These are phyloP conservation scores for Collybiopsis luxurians DNA, from an alignment of 768 basidiomycete genomes.

Conservation along the genomic window DNA sequence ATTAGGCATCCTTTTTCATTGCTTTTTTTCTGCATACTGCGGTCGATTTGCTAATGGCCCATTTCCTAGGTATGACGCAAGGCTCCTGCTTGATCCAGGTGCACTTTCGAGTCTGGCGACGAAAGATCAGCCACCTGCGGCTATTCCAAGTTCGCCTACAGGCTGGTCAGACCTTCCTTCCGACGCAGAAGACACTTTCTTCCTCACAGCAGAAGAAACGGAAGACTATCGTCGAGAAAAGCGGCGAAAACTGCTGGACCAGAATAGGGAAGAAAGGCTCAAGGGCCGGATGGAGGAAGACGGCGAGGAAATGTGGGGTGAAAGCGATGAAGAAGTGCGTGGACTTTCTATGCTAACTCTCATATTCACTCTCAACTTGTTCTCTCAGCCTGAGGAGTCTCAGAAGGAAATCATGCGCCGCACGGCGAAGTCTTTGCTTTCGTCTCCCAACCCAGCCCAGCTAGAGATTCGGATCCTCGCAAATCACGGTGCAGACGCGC, in stretches of 20 bases:
- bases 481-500: conserved; percentile 73
- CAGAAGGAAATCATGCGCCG: conserved; percentile 69
- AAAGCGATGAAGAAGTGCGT: conserved; percentile 67
- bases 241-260: conserved; percentile 59
- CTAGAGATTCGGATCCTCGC: conserved; percentile 88
- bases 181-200: conserved; percentile 83
- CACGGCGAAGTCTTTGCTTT: conserved; percentile 65
- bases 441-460: conserved; percentile 75
- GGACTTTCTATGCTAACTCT: background rate
- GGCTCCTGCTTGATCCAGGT: conserved; percentile 64
- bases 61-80: conserved; percentile 69
- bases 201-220: conserved; percentile 63
- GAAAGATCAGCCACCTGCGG: conserved; percentile 5
- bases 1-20: background rate
- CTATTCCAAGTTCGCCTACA: conserved; percentile 40
- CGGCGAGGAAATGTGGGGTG: conserved; percentile 58
- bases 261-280: conserved; percentile 62
- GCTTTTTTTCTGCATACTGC: conserved; percentile 16
- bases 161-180: conserved; percentile 88
- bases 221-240: conserved; percentile 69
- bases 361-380: background rate
- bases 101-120: conserved; percentile 13
- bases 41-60: conserved; percentile 8
- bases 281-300: conserved; percentile 49
- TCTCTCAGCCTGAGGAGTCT: conserved; percentile 51